Evolutionary conservation across 225 moss, liverwort and hornwort species (phyloP).

Genomic region (Sphagnum contortum): DNA sequence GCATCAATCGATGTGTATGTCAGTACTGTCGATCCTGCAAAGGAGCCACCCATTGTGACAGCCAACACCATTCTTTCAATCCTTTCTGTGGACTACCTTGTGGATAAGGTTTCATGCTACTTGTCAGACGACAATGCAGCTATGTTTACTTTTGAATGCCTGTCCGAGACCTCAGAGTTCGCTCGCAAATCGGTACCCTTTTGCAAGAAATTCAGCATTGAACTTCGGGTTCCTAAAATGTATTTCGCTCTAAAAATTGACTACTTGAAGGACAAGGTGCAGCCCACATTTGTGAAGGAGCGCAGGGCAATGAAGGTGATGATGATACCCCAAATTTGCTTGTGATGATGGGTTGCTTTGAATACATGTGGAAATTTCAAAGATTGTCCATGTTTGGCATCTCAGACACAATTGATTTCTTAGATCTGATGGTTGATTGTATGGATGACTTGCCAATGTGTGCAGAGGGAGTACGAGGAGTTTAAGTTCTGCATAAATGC

Average conservation of each 20-base stretch:
- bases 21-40: slow-evolving; percentile 82
- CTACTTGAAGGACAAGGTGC: slow-evolving; percentile 86
- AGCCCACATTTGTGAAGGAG: slow-evolving; percentile 89
- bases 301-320: slow-evolving; percentile 86
- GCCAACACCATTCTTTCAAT: slow-evolving; percentile 92
- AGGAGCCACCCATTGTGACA: slow-evolving; percentile 89
- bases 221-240: slow-evolving; percentile 84
- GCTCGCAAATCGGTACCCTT: slow-evolving; percentile 95
- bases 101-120: slow-evolving; percentile 89
- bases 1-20: slow-evolving; percentile 71
- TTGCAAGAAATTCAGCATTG: slow-evolving; percentile 83
- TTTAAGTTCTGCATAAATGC: slow-evolving; percentile 92
- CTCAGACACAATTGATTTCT: no score
- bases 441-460: no score
- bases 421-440: no score
- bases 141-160: slow-evolving; percentile 81
- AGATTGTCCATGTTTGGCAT: no score
- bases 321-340: no score
- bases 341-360: no score
- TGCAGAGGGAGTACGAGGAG: slow-evolving; percentile 89
- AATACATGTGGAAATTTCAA: no score
- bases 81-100: slow-evolving; percentile 69
- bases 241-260: slow-evolving; percentile 93
- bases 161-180: slow-evolving; percentile 89
- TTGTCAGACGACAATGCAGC: slow-evolving; percentile 94